A percentile compares a stretch with the other conserved stretches of the same genome.
phyloP scores from a whole-genome alignment of 106 monocot genomes.

The Acorus calamus region DNA sequence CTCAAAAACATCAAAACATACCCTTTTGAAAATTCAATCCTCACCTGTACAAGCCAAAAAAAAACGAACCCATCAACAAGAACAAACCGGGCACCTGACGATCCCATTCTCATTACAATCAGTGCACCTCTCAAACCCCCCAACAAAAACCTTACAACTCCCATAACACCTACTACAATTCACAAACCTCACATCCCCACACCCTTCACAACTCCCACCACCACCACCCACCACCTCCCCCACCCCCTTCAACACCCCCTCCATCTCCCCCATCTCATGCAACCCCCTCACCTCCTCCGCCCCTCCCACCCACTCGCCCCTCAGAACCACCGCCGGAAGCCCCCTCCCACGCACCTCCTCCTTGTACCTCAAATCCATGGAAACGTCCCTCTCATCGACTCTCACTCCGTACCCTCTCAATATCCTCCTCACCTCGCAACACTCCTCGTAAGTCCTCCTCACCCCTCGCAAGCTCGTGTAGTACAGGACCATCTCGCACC shows the following conservation, averaged over 20 bases:
- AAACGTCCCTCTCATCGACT: conserved; percentile 51
- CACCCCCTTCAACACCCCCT: conserved; percentile 12
- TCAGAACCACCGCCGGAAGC: conserved; percentile 28
- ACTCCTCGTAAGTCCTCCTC: conserved; percentile 43
- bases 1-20: too few relatives aligned
- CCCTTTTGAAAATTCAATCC: too few relatives aligned
- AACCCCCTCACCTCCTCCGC: conserved; percentile 35
- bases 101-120: conserved; percentile 65
- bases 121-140: conserved; percentile 32
- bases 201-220: conserved; percentile 26
- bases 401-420: conserved; percentile 26
- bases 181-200: conserved; percentile 52
- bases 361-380: conserved; percentile 34
- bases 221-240: background rate
- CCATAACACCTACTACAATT: conserved; percentile 44
- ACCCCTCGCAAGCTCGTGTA: conserved; percentile 43
- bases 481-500: conserved; percentile 28
- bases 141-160: conserved; percentile 48
- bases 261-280: conserved; percentile 38
- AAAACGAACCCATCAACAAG: too few relatives aligned
- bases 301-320: conserved; percentile 22
- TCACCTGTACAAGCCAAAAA: too few relatives aligned
- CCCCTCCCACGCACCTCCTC: conserved; percentile 13
- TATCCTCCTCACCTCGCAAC: conserved; percentile 25
- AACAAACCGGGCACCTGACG: conserved; percentile 39